Conservation (phyloP, 352 stramenopile species). For the Phytophthora pluvialis region DNA sequence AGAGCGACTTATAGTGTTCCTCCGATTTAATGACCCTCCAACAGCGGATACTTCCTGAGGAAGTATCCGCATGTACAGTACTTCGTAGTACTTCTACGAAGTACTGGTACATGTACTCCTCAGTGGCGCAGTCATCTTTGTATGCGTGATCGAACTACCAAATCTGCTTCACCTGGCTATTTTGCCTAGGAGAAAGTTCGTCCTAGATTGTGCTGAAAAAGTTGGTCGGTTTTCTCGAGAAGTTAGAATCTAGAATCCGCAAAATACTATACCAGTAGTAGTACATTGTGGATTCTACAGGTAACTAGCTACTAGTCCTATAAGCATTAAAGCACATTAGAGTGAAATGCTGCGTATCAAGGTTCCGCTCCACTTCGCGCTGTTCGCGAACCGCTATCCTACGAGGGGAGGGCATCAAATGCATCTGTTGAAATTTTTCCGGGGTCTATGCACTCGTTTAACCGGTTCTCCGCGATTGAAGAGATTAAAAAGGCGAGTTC, state of each 20-base stretch:
- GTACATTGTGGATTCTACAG: too few relatives aligned
- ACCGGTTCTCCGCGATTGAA: conserved; percentile 8
- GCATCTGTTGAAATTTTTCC: conserved; percentile 21
- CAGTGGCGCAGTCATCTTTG: neutral
- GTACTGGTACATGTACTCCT: neutral
- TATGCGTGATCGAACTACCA: conserved; percentile 6
- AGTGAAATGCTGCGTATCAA: too few relatives aligned
- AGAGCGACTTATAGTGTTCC: neutral
- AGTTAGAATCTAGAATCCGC: too few relatives aligned
- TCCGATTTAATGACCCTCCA: neutral
- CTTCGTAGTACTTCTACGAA: neutral
- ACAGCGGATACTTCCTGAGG: too few relatives aligned
- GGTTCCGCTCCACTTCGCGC: too few relatives aligned
- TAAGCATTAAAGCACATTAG: too few relatives aligned
- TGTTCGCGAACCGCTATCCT: too few relatives aligned
- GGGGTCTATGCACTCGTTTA: conserved; percentile 19
- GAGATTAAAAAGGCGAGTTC: conserved; percentile 3
- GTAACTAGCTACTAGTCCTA: too few relatives aligned
- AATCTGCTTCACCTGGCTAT: conserved; percentile 13
- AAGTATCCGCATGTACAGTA: neutral
- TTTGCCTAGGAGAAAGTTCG: neutral
- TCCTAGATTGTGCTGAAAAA: too few relatives aligned
- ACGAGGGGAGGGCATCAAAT: neutral
- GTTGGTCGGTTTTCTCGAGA: too few relatives aligned
- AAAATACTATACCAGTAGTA: too few relatives aligned